Evolutionary conservation across 495 filamentous ascomycete genomes (phyloP), one percentile per base, ranked within the genome.

Genomic region (Saxophila tyrrhenica): DNA sequence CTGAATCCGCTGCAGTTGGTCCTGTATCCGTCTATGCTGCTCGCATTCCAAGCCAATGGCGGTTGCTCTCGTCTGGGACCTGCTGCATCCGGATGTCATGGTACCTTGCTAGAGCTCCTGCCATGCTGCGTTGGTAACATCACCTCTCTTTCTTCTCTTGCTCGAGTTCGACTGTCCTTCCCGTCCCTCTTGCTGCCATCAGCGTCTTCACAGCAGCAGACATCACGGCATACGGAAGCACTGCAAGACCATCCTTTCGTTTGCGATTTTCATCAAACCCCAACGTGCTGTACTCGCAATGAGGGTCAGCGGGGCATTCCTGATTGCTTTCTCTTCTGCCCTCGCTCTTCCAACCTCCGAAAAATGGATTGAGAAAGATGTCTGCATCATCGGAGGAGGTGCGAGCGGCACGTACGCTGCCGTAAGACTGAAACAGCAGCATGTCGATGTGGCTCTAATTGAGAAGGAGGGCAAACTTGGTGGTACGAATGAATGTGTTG

Each of bases 371-470:
- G 48, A 50, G 25, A 29, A 20, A 13, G 72, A 77, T 55, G 67
- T 78, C 16, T 65, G 58, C 39, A 69, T 78, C 48, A 67, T 77
- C 23, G 76, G 74, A 8, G 75, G 76, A 29, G 76, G 76, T 13
- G 59, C 73, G 0, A 56, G 68, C 10, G 76, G 75, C 13, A 76
- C 71, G 0, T 75, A 75, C 55, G 66, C 73, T 16, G 73, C 76
- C 2, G 65, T 77, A 16, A 59, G 64, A 15, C 65, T 79, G 1
- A 66, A 65, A 21, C 66, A 76, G 39, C 25, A 59, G 44, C 65
- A 66, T n/a, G 66, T 72, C 29, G 69, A 60, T n/a, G 61, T 76
- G 19, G 65, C 69, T 7, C 48, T 78, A 0, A 63, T 79, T 13
- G 76, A 79, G 61, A 65, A 62, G 19, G 59, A 69, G 32, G 56